Percentiles rank a stretch among this genome's conserved stretches.
Conservation (phyloP, 129 eudicot species). For the Solidago caesia region DNA sequence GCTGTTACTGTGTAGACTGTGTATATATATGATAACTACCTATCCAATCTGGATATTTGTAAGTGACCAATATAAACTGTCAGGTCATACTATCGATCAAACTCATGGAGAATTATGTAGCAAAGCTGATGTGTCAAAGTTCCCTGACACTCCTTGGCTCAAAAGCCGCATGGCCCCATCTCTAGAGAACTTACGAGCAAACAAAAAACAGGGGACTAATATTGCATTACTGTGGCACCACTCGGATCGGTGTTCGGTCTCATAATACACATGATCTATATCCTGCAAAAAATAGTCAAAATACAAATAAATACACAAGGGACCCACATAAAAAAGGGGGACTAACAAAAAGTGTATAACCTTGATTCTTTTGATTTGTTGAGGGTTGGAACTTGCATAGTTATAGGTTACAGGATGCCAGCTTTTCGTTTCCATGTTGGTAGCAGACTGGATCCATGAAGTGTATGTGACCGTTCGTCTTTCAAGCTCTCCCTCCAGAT, state of each 20-base stretch:
- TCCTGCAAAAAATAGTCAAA: constrained; percentile 46
- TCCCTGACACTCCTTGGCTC: constrained; percentile 56
- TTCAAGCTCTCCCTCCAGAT: constrained; percentile 78
- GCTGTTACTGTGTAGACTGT: constrained; percentile 13
- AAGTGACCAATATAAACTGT: neutral
- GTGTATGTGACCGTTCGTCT: constrained; percentile 90
- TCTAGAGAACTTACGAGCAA: constrained; percentile 85
- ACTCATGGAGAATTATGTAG: constrained; percentile 35
- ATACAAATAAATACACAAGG: neutral
- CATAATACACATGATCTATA: constrained; percentile 77
- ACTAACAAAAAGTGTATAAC: constrained; percentile 29
- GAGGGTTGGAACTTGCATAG: constrained; percentile 64
- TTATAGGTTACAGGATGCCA: constrained; percentile 94
- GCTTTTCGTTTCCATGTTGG: constrained; percentile 58
- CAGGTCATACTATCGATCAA: neutral
- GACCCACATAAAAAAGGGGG: neutral
- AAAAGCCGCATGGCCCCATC: constrained; percentile 98
- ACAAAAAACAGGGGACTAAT: constrained; percentile 66
- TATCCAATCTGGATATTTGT: constrained; percentile 4
- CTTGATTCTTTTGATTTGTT: constrained; percentile 70
- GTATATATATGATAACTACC: constrained; percentile 15
- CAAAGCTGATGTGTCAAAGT: constrained; percentile 39
- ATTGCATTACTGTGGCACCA: constrained; percentile 82
- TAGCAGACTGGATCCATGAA: constrained; percentile 66
- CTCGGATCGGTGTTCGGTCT: constrained; percentile 83